Evolutionary conservation across 306 rosid genomes (phyloP).

Genomic region (Dryas octopetala): DNA sequence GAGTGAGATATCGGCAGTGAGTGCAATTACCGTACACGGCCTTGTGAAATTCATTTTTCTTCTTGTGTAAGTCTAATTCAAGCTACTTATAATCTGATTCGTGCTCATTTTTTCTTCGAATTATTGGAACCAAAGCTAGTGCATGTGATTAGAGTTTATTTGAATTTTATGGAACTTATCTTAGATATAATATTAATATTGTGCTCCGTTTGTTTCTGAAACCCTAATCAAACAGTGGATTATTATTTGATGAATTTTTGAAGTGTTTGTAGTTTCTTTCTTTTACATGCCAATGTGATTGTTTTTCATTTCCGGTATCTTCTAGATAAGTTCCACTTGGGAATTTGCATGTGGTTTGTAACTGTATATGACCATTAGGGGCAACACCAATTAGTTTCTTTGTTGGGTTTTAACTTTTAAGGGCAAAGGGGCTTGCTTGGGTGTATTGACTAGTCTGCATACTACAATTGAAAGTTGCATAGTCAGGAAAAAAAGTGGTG

Average conservation of each 20-base stretch:
- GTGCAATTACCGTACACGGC: not conserved
- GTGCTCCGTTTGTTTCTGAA: not conserved
- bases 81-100: not conserved
- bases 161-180: not conserved
- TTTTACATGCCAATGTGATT: not conserved
- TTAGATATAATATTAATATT: not conserved
- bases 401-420: not conserved
- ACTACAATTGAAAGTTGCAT: not conserved
- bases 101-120: constrained; percentile 13
- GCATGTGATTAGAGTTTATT: not conserved
- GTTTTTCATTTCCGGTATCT: not conserved
- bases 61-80: not conserved
- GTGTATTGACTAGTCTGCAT: not conserved
- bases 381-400: not conserved
- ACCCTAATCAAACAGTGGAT: not conserved
- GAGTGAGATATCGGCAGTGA: not conserved
- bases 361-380: not conserved
- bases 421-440: not conserved
- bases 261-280: not conserved
- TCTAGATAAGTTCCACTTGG: not conserved
- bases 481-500: not conserved
- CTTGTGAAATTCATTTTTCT: not conserved
- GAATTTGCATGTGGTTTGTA: not conserved
- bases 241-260: not conserved
- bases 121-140: not conserved